Percentiles rank a stretch among this genome's conserved stretches.
Evolutionary conservation across 371 early-diverging fungal genomes (phyloP).

Genomic region (Gilbertella persicaria): DNA sequence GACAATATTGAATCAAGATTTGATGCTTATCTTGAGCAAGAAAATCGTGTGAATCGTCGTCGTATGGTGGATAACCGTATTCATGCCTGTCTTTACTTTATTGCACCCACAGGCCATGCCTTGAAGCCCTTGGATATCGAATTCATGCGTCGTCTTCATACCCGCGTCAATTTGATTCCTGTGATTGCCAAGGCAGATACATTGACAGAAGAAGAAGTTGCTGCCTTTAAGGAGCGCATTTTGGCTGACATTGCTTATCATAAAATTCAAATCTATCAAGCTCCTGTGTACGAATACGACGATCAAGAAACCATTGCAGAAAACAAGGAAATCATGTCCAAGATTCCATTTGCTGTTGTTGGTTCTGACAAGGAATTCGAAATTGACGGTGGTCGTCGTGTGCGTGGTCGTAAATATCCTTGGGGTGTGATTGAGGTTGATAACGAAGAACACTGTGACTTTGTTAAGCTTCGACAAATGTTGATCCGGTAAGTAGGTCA

Average conservation of each 20-base stretch:
- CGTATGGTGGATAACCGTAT: slow-evolving; percentile 91
- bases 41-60: slow-evolving; percentile 87
- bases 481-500: slow-evolving; percentile 66
- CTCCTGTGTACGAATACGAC: slow-evolving; percentile 89
- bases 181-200: slow-evolving; percentile 99
- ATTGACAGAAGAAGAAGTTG: slow-evolving; percentile 94
- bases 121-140: slow-evolving; percentile 94
- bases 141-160: slow-evolving; percentile 93
- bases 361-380: slow-evolving; percentile 93
- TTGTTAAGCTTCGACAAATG: slow-evolving; percentile 94
- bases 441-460: slow-evolving; percentile 90
- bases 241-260: slow-evolving; percentile 91
- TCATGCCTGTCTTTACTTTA: slow-evolving; percentile 98
- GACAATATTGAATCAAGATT: slow-evolving; percentile 95
- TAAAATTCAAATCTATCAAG: slow-evolving; percentile 94
- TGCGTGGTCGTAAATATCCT: slow-evolving; percentile 93
- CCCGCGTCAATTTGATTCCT: slow-evolving; percentile 96
- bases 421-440: slow-evolving; percentile 98
- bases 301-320: slow-evolving; percentile 94
- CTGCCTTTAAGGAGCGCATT: slow-evolving; percentile 90
- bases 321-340: slow-evolving; percentile 92
- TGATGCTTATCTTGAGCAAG: slow-evolving; percentile 94
- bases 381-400: slow-evolving; percentile 78
- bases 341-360: slow-evolving; percentile 96
- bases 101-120: slow-evolving; percentile 93